Base-by-base conservation (phyloP, 352 stramenopile species). In the Globisporangium echinulatum region DNA sequence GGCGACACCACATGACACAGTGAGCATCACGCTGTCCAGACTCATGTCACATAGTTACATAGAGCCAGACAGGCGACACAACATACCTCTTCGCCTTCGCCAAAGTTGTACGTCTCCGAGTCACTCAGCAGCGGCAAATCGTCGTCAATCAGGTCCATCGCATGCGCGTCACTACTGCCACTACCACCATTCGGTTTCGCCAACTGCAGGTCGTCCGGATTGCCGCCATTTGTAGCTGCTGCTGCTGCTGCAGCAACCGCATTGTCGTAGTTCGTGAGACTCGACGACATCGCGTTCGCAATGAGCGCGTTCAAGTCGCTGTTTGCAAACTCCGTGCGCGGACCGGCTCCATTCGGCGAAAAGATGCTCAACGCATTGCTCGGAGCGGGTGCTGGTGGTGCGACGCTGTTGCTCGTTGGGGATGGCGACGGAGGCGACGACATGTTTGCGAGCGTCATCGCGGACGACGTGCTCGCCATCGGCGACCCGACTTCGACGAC, bases 291-390 rank as follows among this genome's bases (percentile, higher is more conserved):
- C 25, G 52, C 59, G 49, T 65, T 65, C 54, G 59, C 46, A 33
- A 65, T 56, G 15, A 65, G 59, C 17, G 52, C 53, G 36, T 55
- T 65, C 48, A 65, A 14, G 19, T 65, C 51, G 55, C 19, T 71
- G 59, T 55, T 69, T 47, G 57, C 69, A 17, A 63, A 63, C 15
- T 68, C 47, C 14, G 61, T 58, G 38, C 61, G 61, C 4, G 49
- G 61, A 46, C 47, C 51, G 4, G 54, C 15, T 19, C 56, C 8
- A 3, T 57, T 62, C 1, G 71, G 72, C 1, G 82, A 89, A 59
- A 94, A 92, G n/a, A 94, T 74, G 59, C 85, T 94, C 44, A 94
- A 64, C 13, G 88, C 63, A 47, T 87, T 90, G 63, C 74, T 90
- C 5, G 71, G 60, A n/a, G 61, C 63, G 14, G 68, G 11, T 13